Conservation (phyloP, 2,329 filamentous ascomycete species). For the Tetracladium maxilliforme region DNA sequence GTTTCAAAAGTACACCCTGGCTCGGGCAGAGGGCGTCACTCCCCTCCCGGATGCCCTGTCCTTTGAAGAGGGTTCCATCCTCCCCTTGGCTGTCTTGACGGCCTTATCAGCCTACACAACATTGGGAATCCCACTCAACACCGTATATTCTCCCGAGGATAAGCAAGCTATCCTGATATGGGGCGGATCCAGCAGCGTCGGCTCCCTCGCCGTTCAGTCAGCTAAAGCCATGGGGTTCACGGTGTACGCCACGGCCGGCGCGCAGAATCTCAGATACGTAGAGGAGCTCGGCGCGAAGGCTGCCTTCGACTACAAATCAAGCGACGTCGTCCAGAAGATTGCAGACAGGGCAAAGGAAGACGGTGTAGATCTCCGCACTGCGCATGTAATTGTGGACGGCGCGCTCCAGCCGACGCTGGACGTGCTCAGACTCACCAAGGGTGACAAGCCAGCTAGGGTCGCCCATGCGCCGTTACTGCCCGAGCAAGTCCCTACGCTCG, state of each 20-base stretch:
- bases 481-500: constrained; percentile 1
- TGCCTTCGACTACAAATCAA: constrained; percentile 2
- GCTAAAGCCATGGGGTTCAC: constrained; percentile 5
- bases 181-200: constrained; percentile 8
- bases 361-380: too few relatives aligned
- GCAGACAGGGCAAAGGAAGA: background rate
- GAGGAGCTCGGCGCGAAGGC: constrained; percentile 1
- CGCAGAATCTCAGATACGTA: constrained; percentile 5
- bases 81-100: constrained; percentile 12
- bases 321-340: constrained; percentile 1
- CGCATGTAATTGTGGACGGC: too few relatives aligned
- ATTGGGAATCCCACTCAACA: background rate
- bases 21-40: constrained; percentile 23
- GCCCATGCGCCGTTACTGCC: constrained; percentile 2
- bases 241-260: constrained; percentile 6
- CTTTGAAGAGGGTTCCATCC: constrained; percentile 11
- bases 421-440: too few relatives aligned
- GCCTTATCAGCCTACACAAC: constrained; percentile 6
- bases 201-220: constrained; percentile 6
- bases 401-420: too few relatives aligned
- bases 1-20: constrained; percentile 26
- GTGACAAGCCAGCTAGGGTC: constrained; percentile 4
- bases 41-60: constrained; percentile 10
- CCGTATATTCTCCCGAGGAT: background rate
- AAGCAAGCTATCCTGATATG: constrained; percentile 7